Conservation (phyloP, 2,329 filamentous ascomycete species). For the Geosmithia putterillii region DNA sequence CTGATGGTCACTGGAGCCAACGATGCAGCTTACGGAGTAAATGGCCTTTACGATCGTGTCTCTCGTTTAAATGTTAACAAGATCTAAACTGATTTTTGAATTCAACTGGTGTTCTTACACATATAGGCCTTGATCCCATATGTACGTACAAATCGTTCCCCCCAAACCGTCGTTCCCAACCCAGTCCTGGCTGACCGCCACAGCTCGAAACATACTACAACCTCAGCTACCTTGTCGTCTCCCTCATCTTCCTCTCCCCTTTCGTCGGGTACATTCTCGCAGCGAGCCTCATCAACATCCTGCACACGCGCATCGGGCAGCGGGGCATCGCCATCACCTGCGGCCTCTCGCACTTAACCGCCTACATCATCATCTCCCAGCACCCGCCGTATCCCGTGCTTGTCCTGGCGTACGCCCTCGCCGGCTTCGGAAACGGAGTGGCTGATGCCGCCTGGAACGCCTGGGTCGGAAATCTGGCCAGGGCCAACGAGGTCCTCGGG, state of each 20-base stretch:
- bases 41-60: slow-evolving; percentile 8
- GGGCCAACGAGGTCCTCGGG: slow-evolving; percentile 57
- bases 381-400: slow-evolving; percentile 59
- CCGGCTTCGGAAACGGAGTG: slow-evolving; percentile 60
- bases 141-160: slow-evolving; percentile 30
- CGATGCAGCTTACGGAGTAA: slow-evolving; percentile 44
- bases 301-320: slow-evolving; percentile 21
- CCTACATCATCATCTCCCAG: slow-evolving; percentile 48
- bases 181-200: neutral
- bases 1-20: slow-evolving; percentile 47
- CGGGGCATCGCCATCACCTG: slow-evolving; percentile 49
- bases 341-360: slow-evolving; percentile 46
- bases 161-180: neutral
- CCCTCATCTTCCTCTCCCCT: slow-evolving; percentile 53
- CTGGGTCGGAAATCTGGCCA: slow-evolving; percentile 52
- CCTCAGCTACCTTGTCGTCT: slow-evolving; percentile 48
- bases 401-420: slow-evolving; percentile 51
- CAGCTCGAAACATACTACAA: slow-evolving; percentile 38
- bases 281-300: slow-evolving; percentile 45
- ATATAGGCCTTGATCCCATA: slow-evolving; percentile 36
- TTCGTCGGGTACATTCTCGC: slow-evolving; percentile 52
- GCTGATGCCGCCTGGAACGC: slow-evolving; percentile 44
- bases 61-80: too few species aligned
- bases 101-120: slow-evolving; percentile 3
- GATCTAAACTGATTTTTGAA: too few species aligned